Conservation (phyloP, 768 basidiomycete genomes). For the Phaeolepiota aurea region DNA sequence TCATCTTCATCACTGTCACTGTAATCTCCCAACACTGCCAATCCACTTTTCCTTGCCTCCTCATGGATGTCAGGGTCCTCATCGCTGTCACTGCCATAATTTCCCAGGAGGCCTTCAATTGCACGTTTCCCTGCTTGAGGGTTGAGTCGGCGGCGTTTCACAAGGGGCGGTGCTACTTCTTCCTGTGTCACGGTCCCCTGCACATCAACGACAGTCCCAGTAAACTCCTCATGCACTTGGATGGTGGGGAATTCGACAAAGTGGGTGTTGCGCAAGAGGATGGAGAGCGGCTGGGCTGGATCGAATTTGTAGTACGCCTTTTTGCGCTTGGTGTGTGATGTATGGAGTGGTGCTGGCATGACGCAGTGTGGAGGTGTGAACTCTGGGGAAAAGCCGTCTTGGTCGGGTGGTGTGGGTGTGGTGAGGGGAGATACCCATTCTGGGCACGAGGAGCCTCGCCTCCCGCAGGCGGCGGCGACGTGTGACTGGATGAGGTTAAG, state of each 20-base stretch:
- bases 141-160: conserved; percentile 53
- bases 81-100: conserved; percentile 44
- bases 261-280: conserved; percentile 45
- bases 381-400: conserved; percentile 45
- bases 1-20: conserved; percentile 36
- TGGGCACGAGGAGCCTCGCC: conserved; percentile 37
- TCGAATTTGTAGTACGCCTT: conserved; percentile 52
- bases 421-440: conserved; percentile 51
- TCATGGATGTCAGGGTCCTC: conserved; percentile 14
- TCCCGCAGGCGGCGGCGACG: conserved; percentile 30
- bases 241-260: conserved; percentile 85
- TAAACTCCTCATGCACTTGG: conserved; percentile 69
- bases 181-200: conserved; percentile 32
- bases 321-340: conserved; percentile 15
- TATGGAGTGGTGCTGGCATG: conserved; percentile 39
- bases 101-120: conserved; percentile 33
- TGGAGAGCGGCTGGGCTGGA: conserved; percentile 32
- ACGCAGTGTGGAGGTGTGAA: conserved; percentile 51
- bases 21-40: conserved; percentile 36
- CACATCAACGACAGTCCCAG: conserved; percentile 49
- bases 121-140: conserved; percentile 41
- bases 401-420: conserved; percentile 44
- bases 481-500: conserved; percentile 39
- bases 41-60: conserved; percentile 17
- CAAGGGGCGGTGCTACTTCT: conserved; percentile 15